Conservation (phyloP, 2,329 filamentous ascomycete genomes). For the Penicillium rolfsii region DNA sequence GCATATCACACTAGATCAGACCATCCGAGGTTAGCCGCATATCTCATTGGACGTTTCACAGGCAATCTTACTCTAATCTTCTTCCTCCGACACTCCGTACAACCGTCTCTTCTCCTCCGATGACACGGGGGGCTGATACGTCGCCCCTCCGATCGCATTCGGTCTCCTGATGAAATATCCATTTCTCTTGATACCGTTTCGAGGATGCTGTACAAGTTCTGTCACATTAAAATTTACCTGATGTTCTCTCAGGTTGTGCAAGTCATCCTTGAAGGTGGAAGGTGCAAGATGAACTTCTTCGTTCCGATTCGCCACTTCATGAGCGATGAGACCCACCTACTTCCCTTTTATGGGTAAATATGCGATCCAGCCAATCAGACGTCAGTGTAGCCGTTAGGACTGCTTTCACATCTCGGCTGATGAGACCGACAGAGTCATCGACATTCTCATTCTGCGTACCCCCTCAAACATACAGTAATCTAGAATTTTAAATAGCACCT, state of each 20-base stretch:
- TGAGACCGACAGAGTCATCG: background rate
- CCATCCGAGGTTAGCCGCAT: background rate
- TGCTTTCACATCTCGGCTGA: background rate
- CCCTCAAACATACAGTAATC: background rate
- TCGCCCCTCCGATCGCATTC: background rate
- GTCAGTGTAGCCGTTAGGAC: no score
- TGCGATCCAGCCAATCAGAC: conserved; percentile 14
- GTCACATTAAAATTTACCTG: background rate
- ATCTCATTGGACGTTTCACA: background rate
- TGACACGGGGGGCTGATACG: background rate
- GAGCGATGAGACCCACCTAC: conserved; percentile 7
- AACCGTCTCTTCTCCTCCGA: conserved; percentile 36
- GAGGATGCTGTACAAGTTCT: background rate
- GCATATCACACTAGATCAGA: conserved; percentile 31
- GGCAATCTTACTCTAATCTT: conserved; percentile 32
- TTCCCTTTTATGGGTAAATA: conserved; percentile 7
- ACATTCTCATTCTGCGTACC: background rate
- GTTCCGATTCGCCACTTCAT: conserved; percentile 9
- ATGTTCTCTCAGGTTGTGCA: background rate
- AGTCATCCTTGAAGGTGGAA: conserved; percentile 27
- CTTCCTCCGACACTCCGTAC: conserved; percentile 36
- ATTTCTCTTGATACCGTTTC: background rate
- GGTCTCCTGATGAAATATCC: background rate
- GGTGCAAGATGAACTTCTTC: background rate
- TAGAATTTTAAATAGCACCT: background rate